These are phyloP conservation scores for Sindora glabra DNA, from an alignment of 306 rosid species.

Conservation along the genomic window DNA sequence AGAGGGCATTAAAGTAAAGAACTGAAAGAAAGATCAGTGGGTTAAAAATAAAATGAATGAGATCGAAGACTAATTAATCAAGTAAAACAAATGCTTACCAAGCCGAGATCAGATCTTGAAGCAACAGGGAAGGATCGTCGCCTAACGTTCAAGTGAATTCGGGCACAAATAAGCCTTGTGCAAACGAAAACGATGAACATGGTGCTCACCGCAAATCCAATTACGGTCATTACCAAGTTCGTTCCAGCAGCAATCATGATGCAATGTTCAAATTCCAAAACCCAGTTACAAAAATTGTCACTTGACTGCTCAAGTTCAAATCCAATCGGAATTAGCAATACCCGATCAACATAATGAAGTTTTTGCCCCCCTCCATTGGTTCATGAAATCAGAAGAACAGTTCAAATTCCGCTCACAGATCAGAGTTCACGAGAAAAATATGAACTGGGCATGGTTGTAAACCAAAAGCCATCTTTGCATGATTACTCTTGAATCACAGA, in stretches of 20 bases:
- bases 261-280: neutral
- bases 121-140: constrained; percentile 69
- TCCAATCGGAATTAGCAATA: neutral
- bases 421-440: neutral
- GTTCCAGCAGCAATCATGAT: constrained; percentile 75
- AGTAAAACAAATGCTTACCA: constrained; percentile 25
- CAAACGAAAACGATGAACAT: constrained; percentile 88
- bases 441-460: neutral
- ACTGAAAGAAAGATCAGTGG: neutral
- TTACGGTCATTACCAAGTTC: constrained; percentile 92
- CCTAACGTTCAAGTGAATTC: constrained; percentile 73
- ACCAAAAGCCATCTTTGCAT: neutral
- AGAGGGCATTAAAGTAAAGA: neutral
- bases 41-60: no score
- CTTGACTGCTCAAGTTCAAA: constrained; percentile 8
- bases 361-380: neutral
- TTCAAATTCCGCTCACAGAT: neutral
- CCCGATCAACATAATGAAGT: neutral
- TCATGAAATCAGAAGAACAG: neutral
- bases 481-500: neutral
- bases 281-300: neutral
- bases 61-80: neutral
- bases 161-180: constrained; percentile 82
- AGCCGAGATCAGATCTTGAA: constrained; percentile 72
- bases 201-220: constrained; percentile 90